These are phyloP conservation scores for Hypoxylon trugodes DNA, from an alignment of 495 filamentous ascomycete species.

Conservation along the genomic window DNA sequence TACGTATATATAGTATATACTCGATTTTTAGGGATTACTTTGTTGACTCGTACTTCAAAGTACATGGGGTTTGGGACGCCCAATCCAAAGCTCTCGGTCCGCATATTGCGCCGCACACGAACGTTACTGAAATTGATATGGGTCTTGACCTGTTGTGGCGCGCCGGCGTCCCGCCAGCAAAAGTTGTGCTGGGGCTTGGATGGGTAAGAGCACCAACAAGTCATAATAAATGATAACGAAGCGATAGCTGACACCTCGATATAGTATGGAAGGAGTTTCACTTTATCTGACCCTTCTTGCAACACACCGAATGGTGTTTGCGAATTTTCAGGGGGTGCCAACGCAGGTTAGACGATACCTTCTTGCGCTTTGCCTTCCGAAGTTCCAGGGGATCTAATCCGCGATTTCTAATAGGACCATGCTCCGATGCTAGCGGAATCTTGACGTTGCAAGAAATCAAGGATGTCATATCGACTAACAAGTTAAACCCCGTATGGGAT, in stretches of 20 bases:
- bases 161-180: neutral
- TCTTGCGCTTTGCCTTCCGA: too few relatives aligned
- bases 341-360: neutral
- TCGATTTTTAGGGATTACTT: conserved; percentile 48
- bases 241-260: too few relatives aligned
- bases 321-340: neutral
- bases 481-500: conserved; percentile 14
- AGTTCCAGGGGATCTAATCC: too few relatives aligned
- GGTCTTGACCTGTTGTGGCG: neutral
- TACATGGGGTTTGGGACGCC: conserved; percentile 32
- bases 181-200: neutral
- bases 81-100: neutral
- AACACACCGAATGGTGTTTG: neutral
- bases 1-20: too few relatives aligned
- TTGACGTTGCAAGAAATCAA: neutral
- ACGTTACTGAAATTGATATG: neutral
- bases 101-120: neutral
- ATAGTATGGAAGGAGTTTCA: neutral
- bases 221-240: neutral
- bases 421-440: neutral
- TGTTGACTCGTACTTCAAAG: conserved; percentile 6
- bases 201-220: neutral
- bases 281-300: neutral
- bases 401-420: too few relatives aligned
- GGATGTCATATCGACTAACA: neutral